These are phyloP conservation scores for Cystobasidium onofrii DNA, from an alignment of 768 basidiomycete genomes.

Conservation along the genomic window DNA sequence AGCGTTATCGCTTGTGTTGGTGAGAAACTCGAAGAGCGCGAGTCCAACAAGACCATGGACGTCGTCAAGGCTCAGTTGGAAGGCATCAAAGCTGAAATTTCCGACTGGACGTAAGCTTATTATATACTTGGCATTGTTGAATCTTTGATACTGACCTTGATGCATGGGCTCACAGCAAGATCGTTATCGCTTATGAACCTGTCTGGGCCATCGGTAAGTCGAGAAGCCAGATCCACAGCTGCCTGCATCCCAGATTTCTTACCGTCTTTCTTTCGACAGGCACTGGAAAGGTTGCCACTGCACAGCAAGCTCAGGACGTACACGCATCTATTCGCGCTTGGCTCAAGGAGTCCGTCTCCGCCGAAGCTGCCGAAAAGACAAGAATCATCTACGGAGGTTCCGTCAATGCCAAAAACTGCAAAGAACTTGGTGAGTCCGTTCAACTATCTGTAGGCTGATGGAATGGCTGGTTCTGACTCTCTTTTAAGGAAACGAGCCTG, in stretches of 20 bases:
- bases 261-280: background rate
- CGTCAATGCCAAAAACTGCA: constrained; percentile 78
- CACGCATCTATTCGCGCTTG: constrained; percentile 74
- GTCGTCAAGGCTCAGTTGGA: constrained; percentile 77
- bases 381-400: constrained; percentile 95
- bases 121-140: background rate
- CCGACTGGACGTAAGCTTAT: constrained; percentile 65
- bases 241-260: background rate
- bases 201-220: constrained; percentile 86
- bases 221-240: background rate
- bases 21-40: constrained; percentile 82
- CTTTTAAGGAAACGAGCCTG: constrained; percentile 58
- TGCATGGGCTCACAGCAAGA: constrained; percentile 52
- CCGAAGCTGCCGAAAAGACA: constrained; percentile 60
- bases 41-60: constrained; percentile 62
- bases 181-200: constrained; percentile 93
- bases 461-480: background rate
- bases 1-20: constrained; percentile 93
- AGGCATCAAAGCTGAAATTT: constrained; percentile 58
- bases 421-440: constrained; percentile 63
- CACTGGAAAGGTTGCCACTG: constrained; percentile 88
- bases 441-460: background rate
- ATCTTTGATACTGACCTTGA: background rate
- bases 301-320: constrained; percentile 84
- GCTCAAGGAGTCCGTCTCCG: constrained; percentile 59